Evolutionary conservation across 768 basidiomycete genomes (phyloP).

Genomic region (Mycena filopes): DNA sequence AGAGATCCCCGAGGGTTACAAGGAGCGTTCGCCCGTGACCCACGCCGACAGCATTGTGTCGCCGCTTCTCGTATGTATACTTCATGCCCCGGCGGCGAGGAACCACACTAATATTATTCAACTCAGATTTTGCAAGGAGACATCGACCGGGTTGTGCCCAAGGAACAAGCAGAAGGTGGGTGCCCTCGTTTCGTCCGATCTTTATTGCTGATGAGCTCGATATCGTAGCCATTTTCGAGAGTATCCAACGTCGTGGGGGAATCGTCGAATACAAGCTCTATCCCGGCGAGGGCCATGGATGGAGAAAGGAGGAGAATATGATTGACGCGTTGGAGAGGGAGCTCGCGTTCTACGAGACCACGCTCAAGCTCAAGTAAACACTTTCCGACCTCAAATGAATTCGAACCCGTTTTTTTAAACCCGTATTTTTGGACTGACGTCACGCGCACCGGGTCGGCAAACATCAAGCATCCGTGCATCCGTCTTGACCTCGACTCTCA

Average conservation of each 20-base stretch:
- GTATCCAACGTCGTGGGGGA: slow-evolving; percentile 51
- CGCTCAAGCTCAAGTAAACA: slow-evolving; percentile 31
- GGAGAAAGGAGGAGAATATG: slow-evolving; percentile 55
- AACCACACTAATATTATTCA: not conserved
- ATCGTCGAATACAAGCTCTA: slow-evolving; percentile 57
- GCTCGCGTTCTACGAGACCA: slow-evolving; percentile 52
- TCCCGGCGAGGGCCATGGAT: slow-evolving; percentile 65
- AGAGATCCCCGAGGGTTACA: slow-evolving; percentile 57
- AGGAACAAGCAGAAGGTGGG: slow-evolving; percentile 34
- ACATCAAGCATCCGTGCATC: slow-evolving; percentile 44
- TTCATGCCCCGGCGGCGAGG: no score
- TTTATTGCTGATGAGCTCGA: slow-evolving; percentile 56
- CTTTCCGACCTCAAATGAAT: no score
- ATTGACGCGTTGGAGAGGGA: slow-evolving; percentile 55
- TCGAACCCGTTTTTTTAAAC: no score
- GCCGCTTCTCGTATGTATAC: slow-evolving; percentile 57
- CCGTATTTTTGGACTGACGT: no score
- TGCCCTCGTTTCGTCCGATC: not conserved
- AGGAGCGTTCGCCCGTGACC: slow-evolving; percentile 60
- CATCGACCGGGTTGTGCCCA: slow-evolving; percentile 45
- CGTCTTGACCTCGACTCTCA: slow-evolving; percentile 14
- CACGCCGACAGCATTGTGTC: slow-evolving; percentile 60
- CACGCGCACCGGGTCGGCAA: no score
- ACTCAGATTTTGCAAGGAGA: slow-evolving; percentile 65
- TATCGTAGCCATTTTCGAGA: slow-evolving; percentile 51